Conservation (phyloP, 176 grass and related monocot genomes). For the Bromus sterilis region DNA sequence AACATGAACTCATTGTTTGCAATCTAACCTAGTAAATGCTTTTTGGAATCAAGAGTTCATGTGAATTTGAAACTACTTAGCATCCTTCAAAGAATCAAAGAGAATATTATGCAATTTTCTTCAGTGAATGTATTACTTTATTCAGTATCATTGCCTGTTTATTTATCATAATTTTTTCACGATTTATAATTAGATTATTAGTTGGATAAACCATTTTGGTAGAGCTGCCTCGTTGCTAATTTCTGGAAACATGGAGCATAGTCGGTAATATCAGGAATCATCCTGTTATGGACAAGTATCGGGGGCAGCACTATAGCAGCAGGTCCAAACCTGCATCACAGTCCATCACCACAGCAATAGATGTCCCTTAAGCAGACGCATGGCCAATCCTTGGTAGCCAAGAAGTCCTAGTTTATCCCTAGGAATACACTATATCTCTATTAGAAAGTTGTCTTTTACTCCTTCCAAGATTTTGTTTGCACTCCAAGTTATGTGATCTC, state of each 20-base stretch:
- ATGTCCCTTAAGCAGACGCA: not conserved
- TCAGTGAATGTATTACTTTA: not conserved
- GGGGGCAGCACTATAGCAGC: not conserved
- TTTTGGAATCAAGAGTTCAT: not conserved
- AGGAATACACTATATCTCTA: too few species aligned
- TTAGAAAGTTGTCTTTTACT: not conserved
- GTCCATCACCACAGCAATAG: not conserved
- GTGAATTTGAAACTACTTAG: not conserved
- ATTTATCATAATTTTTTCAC: not conserved
- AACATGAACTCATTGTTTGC: not conserved
- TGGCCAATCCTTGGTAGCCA: too few species aligned
- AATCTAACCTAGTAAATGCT: not conserved
- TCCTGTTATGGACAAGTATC: not conserved
- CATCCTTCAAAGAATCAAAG: conserved; percentile 6
- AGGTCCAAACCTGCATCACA: not conserved
- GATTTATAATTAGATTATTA: not conserved
- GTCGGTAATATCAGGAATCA: not conserved
- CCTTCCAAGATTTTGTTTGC: not conserved
- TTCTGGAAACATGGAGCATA: not conserved
- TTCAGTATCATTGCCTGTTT: conserved; percentile 5
- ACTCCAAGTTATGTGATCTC: not conserved
- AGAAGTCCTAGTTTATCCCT: not conserved
- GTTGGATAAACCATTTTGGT: not conserved
- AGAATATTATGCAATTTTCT: not conserved
- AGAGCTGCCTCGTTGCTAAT: not conserved